A percentile compares a stretch with the other conserved stretches of the same genome.
phyloP scores from a whole-genome alignment of 2,329 filamentous ascomycete species.

The Monilinia laxa region DNA sequence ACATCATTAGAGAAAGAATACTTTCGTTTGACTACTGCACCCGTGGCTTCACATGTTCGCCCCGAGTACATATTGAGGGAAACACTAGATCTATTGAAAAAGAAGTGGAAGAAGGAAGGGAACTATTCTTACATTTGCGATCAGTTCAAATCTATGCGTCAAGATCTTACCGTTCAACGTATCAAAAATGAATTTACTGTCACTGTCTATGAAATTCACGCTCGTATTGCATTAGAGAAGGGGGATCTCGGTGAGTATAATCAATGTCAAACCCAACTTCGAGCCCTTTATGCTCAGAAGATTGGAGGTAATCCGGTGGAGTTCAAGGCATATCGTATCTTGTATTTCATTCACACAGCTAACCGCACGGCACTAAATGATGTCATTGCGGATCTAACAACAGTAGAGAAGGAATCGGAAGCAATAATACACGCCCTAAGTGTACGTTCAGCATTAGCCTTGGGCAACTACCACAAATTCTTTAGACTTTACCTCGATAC shows the following conservation, averaged over 20 bases:
- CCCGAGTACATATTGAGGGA: slow-evolving; percentile 77
- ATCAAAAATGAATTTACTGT: slow-evolving; percentile 97
- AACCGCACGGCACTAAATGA: slow-evolving; percentile 98
- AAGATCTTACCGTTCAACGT: slow-evolving; percentile 96
- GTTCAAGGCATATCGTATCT: slow-evolving; percentile 98
- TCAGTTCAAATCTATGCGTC: slow-evolving; percentile 97
- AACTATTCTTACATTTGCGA: slow-evolving; percentile 99
- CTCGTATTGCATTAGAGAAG: slow-evolving; percentile 95
- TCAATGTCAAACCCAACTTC: slow-evolving; percentile 98
- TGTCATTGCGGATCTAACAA: slow-evolving; percentile 96
- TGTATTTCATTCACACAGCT: slow-evolving; percentile 99
- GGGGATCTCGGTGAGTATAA: slow-evolving; percentile 99
- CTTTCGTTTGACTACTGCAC: slow-evolving; percentile 86
- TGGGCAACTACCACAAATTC: slow-evolving; percentile 97
- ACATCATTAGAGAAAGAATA: slow-evolving; percentile 88
- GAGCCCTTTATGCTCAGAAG: slow-evolving; percentile 82
- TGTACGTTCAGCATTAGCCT: slow-evolving; percentile 85
- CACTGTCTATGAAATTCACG: slow-evolving; percentile 94
- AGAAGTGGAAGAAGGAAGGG: slow-evolving; percentile 89
- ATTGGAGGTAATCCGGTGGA: slow-evolving; percentile 88
- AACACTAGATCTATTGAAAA: slow-evolving; percentile 84
- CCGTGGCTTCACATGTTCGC: slow-evolving; percentile 84
- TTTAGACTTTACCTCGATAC: slow-evolving; percentile 94
- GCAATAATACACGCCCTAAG: slow-evolving; percentile 88
- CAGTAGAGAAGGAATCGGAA: slow-evolving; percentile 85